Percentiles rank a stretch among this genome's conserved stretches.
Evolutionary conservation across 305 asterid species (phyloP).

Genomic region (Fraxinus angustifolia): DNA sequence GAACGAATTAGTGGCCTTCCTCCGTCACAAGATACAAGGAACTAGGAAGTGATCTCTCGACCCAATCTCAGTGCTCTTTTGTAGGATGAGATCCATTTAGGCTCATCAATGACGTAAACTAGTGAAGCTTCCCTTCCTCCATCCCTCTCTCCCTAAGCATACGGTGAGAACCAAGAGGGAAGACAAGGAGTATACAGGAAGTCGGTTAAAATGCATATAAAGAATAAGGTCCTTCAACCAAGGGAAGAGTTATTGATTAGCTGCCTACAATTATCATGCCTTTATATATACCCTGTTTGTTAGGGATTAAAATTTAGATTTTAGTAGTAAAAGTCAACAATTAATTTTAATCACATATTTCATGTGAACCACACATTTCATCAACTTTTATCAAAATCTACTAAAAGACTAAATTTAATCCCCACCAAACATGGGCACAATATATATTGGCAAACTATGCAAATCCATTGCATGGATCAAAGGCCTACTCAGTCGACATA

Average conservation of each 20-base stretch:
- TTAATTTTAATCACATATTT: background rate
- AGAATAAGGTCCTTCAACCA: background rate
- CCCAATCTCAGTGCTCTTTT: background rate
- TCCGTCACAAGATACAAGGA: background rate
- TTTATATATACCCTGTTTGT: too few relatives aligned
- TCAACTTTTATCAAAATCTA: background rate
- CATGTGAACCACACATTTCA: background rate
- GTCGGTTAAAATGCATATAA: background rate
- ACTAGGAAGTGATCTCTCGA: background rate
- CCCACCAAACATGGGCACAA: background rate
- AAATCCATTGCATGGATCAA: background rate
- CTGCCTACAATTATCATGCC: background rate
- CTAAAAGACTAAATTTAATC: background rate
- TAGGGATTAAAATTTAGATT: too few relatives aligned
- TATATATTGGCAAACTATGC: background rate
- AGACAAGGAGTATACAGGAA: background rate
- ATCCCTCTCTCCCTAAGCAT: background rate
- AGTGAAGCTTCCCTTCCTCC: background rate
- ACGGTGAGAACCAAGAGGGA: background rate
- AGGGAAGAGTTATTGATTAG: background rate
- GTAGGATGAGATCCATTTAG: background rate
- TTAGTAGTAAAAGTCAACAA: too few relatives aligned
- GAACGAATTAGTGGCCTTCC: background rate
- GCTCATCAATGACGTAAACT: background rate
- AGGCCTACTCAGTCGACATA: background rate